phyloP scores from a whole-genome alignment of 1,284 basidiomycete genomes.

The Anthracocystis setariae region DNA sequence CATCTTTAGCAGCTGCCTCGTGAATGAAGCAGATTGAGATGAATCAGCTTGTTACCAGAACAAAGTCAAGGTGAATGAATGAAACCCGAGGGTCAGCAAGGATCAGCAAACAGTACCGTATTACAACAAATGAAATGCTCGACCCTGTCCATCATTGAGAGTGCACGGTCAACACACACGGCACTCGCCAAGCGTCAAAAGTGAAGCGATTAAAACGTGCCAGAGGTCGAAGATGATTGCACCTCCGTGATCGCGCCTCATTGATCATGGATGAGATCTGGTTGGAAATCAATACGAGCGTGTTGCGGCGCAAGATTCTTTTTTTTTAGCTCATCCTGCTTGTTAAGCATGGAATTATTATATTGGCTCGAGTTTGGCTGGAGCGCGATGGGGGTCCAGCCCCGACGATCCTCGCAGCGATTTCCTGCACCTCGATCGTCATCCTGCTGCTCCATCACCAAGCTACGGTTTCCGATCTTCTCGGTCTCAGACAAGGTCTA shows the following conservation, averaged over 20 bases:
- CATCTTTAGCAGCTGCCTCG: too few relatives aligned
- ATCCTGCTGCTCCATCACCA: conserved; percentile 15
- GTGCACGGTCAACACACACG: too few relatives aligned
- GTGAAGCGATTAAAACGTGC: background rate
- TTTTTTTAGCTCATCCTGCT: conserved; percentile 15
- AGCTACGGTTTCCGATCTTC: background rate
- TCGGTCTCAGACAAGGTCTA: background rate
- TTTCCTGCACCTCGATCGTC: conserved; percentile 22
- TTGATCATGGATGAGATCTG: too few relatives aligned
- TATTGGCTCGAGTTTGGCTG: conserved; percentile 3
- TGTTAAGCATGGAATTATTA: background rate
- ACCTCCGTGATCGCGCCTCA: background rate
- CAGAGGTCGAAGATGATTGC: background rate
- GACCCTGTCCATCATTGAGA: too few relatives aligned
- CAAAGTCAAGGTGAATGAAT: too few relatives aligned
- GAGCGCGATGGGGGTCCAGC: conserved; percentile 25
- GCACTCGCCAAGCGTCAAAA: too few relatives aligned
- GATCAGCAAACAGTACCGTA: too few relatives aligned
- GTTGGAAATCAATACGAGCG: conserved; percentile 1
- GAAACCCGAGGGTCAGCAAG: too few relatives aligned
- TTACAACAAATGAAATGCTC: too few relatives aligned
- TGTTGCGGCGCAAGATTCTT: background rate
- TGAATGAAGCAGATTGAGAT: too few relatives aligned
- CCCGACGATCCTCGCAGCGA: conserved; percentile 29
- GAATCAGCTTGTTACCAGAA: too few relatives aligned